Conservation (phyloP, 148 eudicot species). For the Vaccinium vitisidaea region DNA sequence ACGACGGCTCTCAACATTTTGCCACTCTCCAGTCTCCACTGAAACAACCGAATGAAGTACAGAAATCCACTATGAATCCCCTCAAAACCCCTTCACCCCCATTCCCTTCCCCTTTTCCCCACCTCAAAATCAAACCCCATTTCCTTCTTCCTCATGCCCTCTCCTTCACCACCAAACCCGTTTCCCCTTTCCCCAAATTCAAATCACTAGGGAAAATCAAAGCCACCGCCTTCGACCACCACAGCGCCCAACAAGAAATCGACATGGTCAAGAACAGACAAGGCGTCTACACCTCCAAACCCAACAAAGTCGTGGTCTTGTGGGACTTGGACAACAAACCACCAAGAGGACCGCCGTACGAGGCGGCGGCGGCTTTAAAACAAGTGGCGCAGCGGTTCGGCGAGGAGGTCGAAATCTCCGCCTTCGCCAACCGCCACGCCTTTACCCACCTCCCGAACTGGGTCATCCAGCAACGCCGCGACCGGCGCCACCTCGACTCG, state of each 20-base stretch:
- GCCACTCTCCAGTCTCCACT: neutral
- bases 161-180: neutral
- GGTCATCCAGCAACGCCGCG: constrained; percentile 62
- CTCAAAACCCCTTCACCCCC: constrained; percentile 6
- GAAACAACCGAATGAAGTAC: neutral
- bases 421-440: constrained; percentile 89
- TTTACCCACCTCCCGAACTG: constrained; percentile 72
- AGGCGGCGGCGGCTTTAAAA: constrained; percentile 56
- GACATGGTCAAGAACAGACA: constrained; percentile 62
- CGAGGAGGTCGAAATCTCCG: constrained; percentile 60
- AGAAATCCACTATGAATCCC: constrained; percentile 19
- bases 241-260: constrained; percentile 33
- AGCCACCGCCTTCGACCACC: constrained; percentile 21
- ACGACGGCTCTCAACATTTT: neutral
- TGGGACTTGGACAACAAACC: constrained; percentile 96
- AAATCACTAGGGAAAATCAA: constrained; percentile 14
- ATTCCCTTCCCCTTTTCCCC: constrained; percentile 3
- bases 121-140: neutral
- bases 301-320: constrained; percentile 65
- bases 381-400: constrained; percentile 57
- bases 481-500: constrained; percentile 43
- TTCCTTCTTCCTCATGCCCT: neutral
- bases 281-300: constrained; percentile 56
- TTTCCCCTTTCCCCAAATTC: neutral
- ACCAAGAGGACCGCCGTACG: constrained; percentile 77